Evolutionary conservation across 2,329 filamentous ascomycete genomes (phyloP).

Genomic region (Aspergillus terreus): DNA sequence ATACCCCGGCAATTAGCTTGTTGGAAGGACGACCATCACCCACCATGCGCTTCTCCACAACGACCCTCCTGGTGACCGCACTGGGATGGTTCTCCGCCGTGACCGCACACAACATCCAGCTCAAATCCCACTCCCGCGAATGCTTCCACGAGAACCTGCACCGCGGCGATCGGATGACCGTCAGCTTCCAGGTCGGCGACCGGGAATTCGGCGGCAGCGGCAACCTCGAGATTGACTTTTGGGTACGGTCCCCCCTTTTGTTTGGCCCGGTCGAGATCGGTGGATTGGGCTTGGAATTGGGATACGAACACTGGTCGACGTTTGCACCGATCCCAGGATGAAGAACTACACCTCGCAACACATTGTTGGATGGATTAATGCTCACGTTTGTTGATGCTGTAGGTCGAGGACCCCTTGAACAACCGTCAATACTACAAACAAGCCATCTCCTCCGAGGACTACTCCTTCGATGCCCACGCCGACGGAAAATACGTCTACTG

Average conservation of each 20-base stretch:
- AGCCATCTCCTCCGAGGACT: slow-evolving; percentile 82
- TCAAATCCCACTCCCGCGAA: slow-evolving; percentile 88
- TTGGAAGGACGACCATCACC: background rate
- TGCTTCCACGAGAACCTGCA: slow-evolving; percentile 96
- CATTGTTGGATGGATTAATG: slow-evolving; percentile 1
- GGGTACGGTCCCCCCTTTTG: slow-evolving; percentile 60
- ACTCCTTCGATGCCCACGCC: slow-evolving; percentile 78
- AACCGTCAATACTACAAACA: slow-evolving; percentile 77
- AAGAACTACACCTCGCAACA: no score
- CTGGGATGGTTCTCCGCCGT: slow-evolving; percentile 58
- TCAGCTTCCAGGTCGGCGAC: slow-evolving; percentile 97
- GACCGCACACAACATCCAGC: slow-evolving; percentile 89
- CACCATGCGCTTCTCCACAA: slow-evolving; percentile 41
- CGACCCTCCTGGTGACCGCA: slow-evolving; percentile 47
- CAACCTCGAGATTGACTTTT: slow-evolving; percentile 96
- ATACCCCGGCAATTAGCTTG: background rate
- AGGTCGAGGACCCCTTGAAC: slow-evolving; percentile 76
- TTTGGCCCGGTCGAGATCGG: background rate
- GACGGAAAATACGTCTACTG: slow-evolving; percentile 95
- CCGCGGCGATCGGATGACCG: slow-evolving; percentile 95
- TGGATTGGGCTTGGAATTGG: background rate
- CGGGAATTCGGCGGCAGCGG: slow-evolving; percentile 91
- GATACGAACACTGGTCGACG: background rate
- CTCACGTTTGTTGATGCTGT: slow-evolving; percentile 12
- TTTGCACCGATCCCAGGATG: background rate